Percentiles rank a stretch among this genome's conserved stretches.
phyloP scores from a whole-genome alignment of 768 basidiomycete genomes.

The Pleurotus sapidus region DNA sequence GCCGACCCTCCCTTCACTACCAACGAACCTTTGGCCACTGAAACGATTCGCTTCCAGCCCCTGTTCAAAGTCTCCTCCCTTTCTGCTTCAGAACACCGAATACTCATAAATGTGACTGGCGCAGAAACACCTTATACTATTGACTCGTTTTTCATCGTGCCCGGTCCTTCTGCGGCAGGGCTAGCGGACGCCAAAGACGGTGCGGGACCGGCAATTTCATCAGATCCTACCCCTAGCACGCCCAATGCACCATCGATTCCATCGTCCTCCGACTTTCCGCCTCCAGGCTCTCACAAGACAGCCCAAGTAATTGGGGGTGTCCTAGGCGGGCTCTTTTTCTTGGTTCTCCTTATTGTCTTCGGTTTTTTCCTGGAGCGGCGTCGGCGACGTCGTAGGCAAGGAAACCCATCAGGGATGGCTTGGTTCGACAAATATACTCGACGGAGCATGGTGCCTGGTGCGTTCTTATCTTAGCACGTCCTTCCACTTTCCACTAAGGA shows the following conservation, averaged over 20 bases:
- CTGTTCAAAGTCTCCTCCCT: conserved; percentile 34
- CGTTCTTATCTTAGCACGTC: neutral
- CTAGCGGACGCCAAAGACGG: neutral
- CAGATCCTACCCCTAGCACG: neutral
- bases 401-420: neutral
- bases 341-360: conserved; percentile 10
- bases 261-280: neutral
- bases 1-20: conserved; percentile 26
- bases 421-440: conserved; percentile 3
- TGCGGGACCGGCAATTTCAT: neutral
- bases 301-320: conserved; percentile 23
- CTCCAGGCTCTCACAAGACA: conserved; percentile 7
- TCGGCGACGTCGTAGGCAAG: conserved; percentile 11
- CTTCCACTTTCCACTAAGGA: neutral
- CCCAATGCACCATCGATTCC: neutral
- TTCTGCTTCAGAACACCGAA: conserved; percentile 26
- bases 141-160: conserved; percentile 35
- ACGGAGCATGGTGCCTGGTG: neutral
- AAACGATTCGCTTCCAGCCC: conserved; percentile 34
- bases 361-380: conserved; percentile 5
- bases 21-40: conserved; percentile 31
- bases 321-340: conserved; percentile 15
- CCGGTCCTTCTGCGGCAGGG: conserved; percentile 11
- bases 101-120: conserved; percentile 35
- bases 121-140: conserved; percentile 36